Evolutionary conservation across 805 yeast species (phyloP).

Genomic region (Sugiyamaella boreocaroliniensis): DNA sequence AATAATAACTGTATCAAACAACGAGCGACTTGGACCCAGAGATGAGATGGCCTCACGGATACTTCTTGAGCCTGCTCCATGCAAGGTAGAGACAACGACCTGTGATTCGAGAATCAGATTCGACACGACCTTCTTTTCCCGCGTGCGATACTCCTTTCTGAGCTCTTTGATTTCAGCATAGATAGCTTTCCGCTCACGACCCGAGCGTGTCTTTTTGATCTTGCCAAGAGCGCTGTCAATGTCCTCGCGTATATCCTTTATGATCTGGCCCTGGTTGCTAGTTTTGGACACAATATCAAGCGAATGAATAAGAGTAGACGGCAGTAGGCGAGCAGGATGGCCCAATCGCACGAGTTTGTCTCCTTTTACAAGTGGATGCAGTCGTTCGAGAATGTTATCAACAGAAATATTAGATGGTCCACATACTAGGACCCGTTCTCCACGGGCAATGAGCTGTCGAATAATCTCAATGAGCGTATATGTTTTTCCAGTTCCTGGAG

Average conservation of each 20-base stretch:
- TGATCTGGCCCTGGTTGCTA: constrained; percentile 51
- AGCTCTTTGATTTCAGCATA: constrained; percentile 65
- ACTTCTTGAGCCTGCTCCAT: constrained; percentile 76
- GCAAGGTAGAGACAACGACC: constrained; percentile 78
- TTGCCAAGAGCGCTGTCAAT: constrained; percentile 51
- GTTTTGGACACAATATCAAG: constrained; percentile 62
- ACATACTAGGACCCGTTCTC: constrained; percentile 68
- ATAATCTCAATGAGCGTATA: constrained; percentile 77
- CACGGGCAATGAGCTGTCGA: constrained; percentile 52
- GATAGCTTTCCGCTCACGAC: constrained; percentile 55
- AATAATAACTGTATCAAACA: constrained; percentile 76
- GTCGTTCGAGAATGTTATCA: constrained; percentile 80
- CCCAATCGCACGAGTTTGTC: constrained; percentile 71
- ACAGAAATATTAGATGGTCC: constrained; percentile 93
- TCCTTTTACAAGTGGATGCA: constrained; percentile 40
- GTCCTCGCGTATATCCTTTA: constrained; percentile 63
- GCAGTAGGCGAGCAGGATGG: constrained; percentile 82
- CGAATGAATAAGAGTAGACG: constrained; percentile 59
- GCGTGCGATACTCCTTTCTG: constrained; percentile 56
- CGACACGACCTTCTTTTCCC: constrained; percentile 58
- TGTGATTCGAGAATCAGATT: constrained; percentile 54
- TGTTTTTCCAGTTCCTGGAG: constrained; percentile 83
- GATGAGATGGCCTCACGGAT: constrained; percentile 43
- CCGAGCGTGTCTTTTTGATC: constrained; percentile 52
- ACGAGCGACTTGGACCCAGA: constrained; percentile 25